phyloP scores from a whole-genome alignment of 1,139 yeast species.

The Scheffersomyces segobiensis region DNA sequence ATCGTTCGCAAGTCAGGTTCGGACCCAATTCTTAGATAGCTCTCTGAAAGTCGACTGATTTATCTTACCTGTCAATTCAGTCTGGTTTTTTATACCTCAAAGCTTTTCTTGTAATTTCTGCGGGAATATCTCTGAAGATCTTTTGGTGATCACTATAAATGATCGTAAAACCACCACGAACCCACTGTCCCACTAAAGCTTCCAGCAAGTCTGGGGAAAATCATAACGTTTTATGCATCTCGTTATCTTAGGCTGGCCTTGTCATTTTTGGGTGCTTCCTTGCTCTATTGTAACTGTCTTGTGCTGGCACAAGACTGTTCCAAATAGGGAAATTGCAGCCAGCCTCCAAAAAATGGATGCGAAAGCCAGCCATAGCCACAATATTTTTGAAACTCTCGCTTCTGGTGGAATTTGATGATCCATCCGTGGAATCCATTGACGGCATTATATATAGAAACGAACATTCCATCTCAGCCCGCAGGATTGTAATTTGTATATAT shows the following conservation, averaged over 20 bases:
- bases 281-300: background rate
- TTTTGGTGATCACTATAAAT: background rate
- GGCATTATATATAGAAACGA: background rate
- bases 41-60: too few species aligned
- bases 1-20: background rate
- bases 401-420: background rate
- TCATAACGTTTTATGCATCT: background rate
- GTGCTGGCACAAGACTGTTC: background rate
- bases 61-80: too few species aligned
- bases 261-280: background rate
- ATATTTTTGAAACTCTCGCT: background rate
- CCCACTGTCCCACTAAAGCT: background rate
- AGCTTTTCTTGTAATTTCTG: too few species aligned
- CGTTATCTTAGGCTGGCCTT: background rate
- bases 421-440: background rate
- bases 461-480: background rate
- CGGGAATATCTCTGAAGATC: background rate
- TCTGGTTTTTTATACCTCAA: too few species aligned
- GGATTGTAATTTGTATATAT: background rate
- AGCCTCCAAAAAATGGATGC: background rate
- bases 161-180: background rate
- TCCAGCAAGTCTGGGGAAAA: background rate
- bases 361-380: background rate
- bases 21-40: background rate
- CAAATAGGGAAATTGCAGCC: background rate